Conservation (phyloP, 495 filamentous ascomycete genomes). For the Baudoinia panamericana region DNA sequence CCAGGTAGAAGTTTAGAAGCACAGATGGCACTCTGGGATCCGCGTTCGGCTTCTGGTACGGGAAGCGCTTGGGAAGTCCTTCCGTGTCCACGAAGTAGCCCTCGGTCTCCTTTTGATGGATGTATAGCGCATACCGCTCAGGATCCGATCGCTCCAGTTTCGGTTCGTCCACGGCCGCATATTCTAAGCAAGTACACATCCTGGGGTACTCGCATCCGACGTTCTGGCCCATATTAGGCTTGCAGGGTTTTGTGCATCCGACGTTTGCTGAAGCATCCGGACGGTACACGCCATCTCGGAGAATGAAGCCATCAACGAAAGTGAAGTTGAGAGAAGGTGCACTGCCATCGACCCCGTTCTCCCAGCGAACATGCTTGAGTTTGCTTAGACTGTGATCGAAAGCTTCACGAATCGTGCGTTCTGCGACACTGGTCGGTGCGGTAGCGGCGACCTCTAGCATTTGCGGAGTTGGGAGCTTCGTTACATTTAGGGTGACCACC, state of each 20-base stretch:
- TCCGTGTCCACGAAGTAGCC: conserved; percentile 14
- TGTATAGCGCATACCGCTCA: conserved; percentile 9
- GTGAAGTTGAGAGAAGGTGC: conserved; percentile 28
- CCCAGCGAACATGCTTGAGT: conserved; percentile 16
- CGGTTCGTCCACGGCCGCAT: conserved; percentile 26
- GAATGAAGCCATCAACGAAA: conserved; percentile 25
- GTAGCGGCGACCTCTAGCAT: conserved; percentile 22
- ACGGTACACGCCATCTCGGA: conserved; percentile 25
- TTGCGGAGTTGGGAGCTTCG: conserved; percentile 21
- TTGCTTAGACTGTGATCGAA: conserved; percentile 20
- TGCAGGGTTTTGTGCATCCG: conserved; percentile 26
- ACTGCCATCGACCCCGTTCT: conserved; percentile 23
- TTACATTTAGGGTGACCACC: conserved; percentile 13
- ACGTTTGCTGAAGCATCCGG: conserved; percentile 19
- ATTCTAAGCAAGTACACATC: conserved; percentile 30
- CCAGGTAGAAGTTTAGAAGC: conserved; percentile 33
- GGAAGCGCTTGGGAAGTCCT: conserved; percentile 30
- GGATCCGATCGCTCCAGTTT: conserved; percentile 8
- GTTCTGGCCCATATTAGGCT: conserved; percentile 28
- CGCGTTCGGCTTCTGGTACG: conserved; percentile 22
- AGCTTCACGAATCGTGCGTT: conserved; percentile 21
- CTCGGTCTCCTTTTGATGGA: background rate
- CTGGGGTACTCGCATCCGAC: conserved; percentile 31
- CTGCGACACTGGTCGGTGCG: conserved; percentile 12
- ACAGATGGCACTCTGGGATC: conserved; percentile 14